Evolutionary conservation across 148 eudicot species (phyloP).

Genomic region (Arbutus unedo): DNA sequence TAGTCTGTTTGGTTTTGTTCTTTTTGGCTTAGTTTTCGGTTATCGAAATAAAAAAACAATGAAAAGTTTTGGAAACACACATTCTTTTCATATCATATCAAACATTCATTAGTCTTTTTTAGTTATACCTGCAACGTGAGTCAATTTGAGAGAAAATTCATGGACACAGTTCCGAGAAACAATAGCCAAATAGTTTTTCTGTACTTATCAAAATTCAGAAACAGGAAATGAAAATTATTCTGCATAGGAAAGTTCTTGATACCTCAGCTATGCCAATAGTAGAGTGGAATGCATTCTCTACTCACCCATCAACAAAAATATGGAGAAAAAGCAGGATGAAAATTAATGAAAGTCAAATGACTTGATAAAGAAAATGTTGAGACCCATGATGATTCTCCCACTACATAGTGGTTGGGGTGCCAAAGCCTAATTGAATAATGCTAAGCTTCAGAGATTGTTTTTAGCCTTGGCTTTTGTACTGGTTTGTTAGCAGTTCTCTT

Average conservation of each 20-base stretch:
- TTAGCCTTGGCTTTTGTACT: not conserved
- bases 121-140: not conserved
- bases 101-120: not conserved
- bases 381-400: not conserved
- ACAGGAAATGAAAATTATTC: not conserved
- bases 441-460: not conserved
- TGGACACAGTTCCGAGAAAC: not conserved
- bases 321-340: not conserved
- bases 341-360: not conserved
- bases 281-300: not conserved
- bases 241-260: not conserved
- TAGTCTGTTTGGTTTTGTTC: not conserved
- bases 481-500: slow-evolving; percentile 10
- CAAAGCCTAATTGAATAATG: not conserved
- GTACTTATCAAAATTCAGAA: not conserved
- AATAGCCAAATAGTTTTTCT: not conserved
- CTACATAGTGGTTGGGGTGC: not conserved
- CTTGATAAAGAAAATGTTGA: not conserved
- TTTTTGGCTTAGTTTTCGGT: not conserved
- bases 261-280: not conserved
- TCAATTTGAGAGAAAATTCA: not conserved
- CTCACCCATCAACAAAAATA: not conserved
- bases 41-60: not conserved
- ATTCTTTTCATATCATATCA: not conserved
- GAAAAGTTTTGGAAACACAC: not conserved